Base-by-base conservation (phyloP, 192 early-diverging fungal genomes). In the Backusella australiensis region DNA sequence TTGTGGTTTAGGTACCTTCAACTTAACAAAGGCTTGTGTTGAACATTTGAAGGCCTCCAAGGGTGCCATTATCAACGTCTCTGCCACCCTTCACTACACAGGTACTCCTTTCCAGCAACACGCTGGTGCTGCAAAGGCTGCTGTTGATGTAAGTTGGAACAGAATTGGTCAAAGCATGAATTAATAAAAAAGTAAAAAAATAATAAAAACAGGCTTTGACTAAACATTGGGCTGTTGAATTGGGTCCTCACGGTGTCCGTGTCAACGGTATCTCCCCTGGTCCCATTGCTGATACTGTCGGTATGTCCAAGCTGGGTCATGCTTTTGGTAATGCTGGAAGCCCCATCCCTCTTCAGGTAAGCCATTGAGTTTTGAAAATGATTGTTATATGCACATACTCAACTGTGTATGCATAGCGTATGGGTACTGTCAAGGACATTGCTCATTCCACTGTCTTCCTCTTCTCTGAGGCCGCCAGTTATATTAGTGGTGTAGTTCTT, bases 231-330 rank as follows among this genome's bases (percentile, higher is more conserved):
- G 92, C 93, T 26, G 86, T 90, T 41, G 93, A 94, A 77, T 91
- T 90, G 85, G 93, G 93, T n/a, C 88, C 87, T 12, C 85, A 91
- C 65, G 87, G 87, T 23, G 89, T 94, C 78, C 89, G 93, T 73
- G 69, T 53, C 56, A 77, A 12, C 35, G 70, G 14, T 75, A 38
- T 78, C 34, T 12, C 53, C 53, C 53, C 53, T 59, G 53, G 53
- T 59, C 71, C 80, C 73, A 80, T 76, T 71, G 73, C 77, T 42
- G 74, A 35, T 35, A 32, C 32, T 32, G 53, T 73, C 52, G 72
- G 72, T 38, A 73, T 73, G 72, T 19, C 21, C 14, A 73, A 73
- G 49, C 34, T 73, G 23, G 42, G 70, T 1, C 70, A 39, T 34
- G 26, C 39, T 19, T 72, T 72, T 17, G 69, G 46, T 67, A 34